Percentiles rank a stretch among this genome's conserved stretches.
These are phyloP conservation scores for Pelargonium fulgidum DNA, from an alignment of 441 rosid species.

Conservation along the genomic window DNA sequence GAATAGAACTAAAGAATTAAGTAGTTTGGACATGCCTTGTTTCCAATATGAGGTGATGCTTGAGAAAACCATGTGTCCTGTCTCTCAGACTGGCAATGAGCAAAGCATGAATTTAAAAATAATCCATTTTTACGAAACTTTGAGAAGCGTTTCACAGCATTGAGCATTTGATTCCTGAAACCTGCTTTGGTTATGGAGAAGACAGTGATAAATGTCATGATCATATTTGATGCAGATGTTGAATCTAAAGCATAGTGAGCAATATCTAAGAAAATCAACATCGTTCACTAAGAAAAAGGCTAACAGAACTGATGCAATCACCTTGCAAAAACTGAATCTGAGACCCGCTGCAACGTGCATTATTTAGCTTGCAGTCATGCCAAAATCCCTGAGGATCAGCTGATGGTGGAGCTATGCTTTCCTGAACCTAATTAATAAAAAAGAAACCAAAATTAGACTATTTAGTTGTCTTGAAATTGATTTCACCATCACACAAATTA, in stretches of 20 bases:
- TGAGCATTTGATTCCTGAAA: constrained; percentile 30
- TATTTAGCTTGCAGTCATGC: constrained; percentile 72
- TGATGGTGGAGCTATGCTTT: constrained; percentile 47
- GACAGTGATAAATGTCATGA: neutral
- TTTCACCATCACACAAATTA: no score
- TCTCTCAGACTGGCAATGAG: constrained; percentile 34
- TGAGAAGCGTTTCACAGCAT: constrained; percentile 22
- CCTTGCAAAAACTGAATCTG: constrained; percentile 79
- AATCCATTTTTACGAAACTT: constrained; percentile 22
- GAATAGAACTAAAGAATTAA: neutral
- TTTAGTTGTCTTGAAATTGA: no score
- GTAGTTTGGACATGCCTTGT: constrained; percentile 21
- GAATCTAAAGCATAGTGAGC: neutral
- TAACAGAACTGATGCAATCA: constrained; percentile 15
- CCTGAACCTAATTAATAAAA: constrained; percentile 2
- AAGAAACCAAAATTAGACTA: neutral
- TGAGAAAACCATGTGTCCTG: constrained; percentile 32
- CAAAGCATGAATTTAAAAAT: constrained; percentile 32
- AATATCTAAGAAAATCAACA: neutral
- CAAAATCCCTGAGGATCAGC: constrained; percentile 91
- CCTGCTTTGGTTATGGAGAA: constrained; percentile 18
- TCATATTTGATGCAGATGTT: neutral
- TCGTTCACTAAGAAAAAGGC: neutral
- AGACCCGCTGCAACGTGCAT: constrained; percentile 51
- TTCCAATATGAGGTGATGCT: constrained; percentile 25